Percentiles rank a stretch among this genome's conserved stretches.
These are phyloP conservation scores for Phytophthora pini DNA, from an alignment of 352 stramenopile genomes.

Conservation along the genomic window DNA sequence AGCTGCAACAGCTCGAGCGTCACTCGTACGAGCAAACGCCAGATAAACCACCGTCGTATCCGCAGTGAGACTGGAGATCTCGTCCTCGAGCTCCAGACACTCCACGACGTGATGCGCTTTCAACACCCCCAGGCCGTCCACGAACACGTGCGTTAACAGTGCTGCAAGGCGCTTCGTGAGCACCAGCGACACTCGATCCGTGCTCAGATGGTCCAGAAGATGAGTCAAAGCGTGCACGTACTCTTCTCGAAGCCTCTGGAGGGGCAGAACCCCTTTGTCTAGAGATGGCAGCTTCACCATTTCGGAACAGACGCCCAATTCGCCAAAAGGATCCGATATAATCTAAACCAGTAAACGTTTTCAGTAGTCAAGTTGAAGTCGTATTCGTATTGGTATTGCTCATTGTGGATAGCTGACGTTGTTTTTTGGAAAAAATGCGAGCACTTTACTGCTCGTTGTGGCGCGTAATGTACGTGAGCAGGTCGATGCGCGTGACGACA, in stretches of 20 bases:
- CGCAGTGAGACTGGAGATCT: slow-evolving; percentile 40
- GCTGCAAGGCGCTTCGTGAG: slow-evolving; percentile 58
- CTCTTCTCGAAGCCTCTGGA: slow-evolving; percentile 52
- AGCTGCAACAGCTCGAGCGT: slow-evolving; percentile 52
- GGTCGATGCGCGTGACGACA: slow-evolving; percentile 96
- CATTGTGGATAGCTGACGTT: slow-evolving; percentile 7
- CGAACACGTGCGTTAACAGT: slow-evolving; percentile 69
- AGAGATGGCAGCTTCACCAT: slow-evolving; percentile 44
- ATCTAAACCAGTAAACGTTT: neutral
- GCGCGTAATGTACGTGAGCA: slow-evolving; percentile 95
- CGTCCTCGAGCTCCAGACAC: slow-evolving; percentile 65
- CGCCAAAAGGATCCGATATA: slow-evolving; percentile 1
- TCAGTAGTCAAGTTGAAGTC: slow-evolving; percentile 20
- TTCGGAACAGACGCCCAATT: slow-evolving; percentile 24
- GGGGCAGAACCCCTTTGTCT: slow-evolving; percentile 32
- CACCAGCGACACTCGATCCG: slow-evolving; percentile 56
- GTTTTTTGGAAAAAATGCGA: neutral
- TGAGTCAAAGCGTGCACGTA: slow-evolving; percentile 50
- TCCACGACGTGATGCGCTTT: slow-evolving; percentile 46
- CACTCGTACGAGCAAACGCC: slow-evolving; percentile 42
- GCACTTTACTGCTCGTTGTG: slow-evolving; percentile 46
- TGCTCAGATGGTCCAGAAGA: slow-evolving; percentile 41
- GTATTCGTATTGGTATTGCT: slow-evolving; percentile 19
- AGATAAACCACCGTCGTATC: slow-evolving; percentile 58
- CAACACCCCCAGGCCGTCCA: slow-evolving; percentile 48